These are phyloP conservation scores for Auricularia cornea DNA, from an alignment of 768 basidiomycete genomes.

Conservation along the genomic window DNA sequence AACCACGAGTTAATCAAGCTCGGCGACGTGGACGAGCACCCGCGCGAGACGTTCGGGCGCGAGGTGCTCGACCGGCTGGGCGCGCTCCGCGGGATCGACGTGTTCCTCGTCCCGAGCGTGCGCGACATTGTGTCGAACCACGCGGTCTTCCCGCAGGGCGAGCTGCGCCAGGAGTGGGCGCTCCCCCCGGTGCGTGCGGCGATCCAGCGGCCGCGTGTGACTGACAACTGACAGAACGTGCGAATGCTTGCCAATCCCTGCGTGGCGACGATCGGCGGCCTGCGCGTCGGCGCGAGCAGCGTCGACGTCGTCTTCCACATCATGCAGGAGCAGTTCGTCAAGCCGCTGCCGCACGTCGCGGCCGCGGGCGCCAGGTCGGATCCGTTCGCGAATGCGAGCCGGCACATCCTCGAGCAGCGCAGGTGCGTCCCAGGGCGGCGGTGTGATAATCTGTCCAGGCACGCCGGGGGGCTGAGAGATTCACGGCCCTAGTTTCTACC, in stretches of 20 bases:
- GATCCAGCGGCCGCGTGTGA: background rate
- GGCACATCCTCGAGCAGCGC: constrained; percentile 79
- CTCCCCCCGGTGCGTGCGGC: constrained; percentile 42
- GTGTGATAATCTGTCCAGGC: background rate
- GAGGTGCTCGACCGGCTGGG: constrained; percentile 53
- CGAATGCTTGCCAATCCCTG: constrained; percentile 80
- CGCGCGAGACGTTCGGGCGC: constrained; percentile 57
- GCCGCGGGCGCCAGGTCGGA: constrained; percentile 43
- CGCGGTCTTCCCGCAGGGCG: constrained; percentile 77
- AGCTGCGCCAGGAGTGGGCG: constrained; percentile 35
- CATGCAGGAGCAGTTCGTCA: constrained; percentile 71
- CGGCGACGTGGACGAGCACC: constrained; percentile 63
- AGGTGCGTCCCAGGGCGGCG: constrained; percentile 41
- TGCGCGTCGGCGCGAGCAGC: constrained; percentile 72
- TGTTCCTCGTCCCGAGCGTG: constrained; percentile 76
- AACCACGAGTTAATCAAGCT: constrained; percentile 63
- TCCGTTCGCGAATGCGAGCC: constrained; percentile 66
- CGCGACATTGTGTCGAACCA: constrained; percentile 75
- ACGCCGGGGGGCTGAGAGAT: background rate
- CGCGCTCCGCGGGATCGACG: constrained; percentile 54
- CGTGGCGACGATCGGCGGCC: constrained; percentile 74
- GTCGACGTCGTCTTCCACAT: constrained; percentile 88
- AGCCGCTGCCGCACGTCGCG: constrained; percentile 31
- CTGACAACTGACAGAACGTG: constrained; percentile 48
- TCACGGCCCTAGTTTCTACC: constrained; percentile 68